These are phyloP conservation scores for Stentor roeselii DNA, from an alignment of 73 alveolate genomes.

Conservation along the genomic window DNA sequence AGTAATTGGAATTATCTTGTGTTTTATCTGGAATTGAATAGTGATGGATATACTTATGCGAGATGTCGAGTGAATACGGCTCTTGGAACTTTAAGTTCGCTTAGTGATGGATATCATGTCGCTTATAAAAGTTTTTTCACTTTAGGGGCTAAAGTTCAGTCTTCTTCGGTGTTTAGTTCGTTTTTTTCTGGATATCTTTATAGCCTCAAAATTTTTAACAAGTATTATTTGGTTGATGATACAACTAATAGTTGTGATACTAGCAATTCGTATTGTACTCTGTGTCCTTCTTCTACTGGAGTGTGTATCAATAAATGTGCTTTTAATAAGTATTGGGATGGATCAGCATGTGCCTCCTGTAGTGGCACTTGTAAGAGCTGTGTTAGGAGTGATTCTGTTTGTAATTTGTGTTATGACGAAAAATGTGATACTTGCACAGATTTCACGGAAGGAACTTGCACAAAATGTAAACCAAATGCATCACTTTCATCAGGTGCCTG, in stretches of 20 bases:
- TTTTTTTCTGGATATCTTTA: neutral
- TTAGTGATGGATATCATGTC: neutral
- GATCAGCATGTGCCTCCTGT: conserved; percentile 3
- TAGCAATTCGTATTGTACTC: neutral
- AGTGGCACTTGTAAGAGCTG: neutral
- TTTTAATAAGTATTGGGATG: neutral
- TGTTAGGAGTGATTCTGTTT: conserved; percentile 5
- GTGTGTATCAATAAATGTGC: neutral
- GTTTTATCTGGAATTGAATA: neutral
- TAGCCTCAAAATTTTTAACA: neutral
- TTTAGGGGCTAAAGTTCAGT: neutral
- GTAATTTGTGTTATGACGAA: neutral
- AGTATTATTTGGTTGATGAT: neutral
- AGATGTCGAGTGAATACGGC: neutral
- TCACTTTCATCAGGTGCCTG: neutral
- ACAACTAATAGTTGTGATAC: neutral
- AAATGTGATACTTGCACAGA: neutral
- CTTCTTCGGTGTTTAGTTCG: neutral
- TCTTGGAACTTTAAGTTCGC: neutral
- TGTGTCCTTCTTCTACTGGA: neutral
- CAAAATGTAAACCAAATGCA: conserved; percentile 8
- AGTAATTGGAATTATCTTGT: neutral
- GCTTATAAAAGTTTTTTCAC: neutral
- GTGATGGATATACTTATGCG: neutral
- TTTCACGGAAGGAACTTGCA: neutral